Evolutionary conservation across 2,329 filamentous ascomycete species (phyloP), one percentile per base, ranked within the genome.

Genomic region (Knoxdaviesia proteae): DNA sequence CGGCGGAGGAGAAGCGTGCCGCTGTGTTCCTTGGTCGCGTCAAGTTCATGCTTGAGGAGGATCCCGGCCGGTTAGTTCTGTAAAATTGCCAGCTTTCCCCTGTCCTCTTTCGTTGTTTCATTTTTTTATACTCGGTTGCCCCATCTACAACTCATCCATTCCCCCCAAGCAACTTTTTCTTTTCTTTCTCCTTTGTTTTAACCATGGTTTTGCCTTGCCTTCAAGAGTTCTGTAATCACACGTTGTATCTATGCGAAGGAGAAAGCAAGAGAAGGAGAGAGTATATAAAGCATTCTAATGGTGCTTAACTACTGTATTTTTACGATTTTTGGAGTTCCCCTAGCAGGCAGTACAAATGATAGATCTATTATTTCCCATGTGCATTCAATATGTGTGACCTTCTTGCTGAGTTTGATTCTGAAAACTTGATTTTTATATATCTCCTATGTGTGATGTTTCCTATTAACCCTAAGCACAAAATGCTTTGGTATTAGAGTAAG

Each of bases 11-110:
- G 69, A 74, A 77, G 63, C 70, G 86, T 52, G 90, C 84, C 9
- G 69, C 73, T 53, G 68, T 78, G 7, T 98, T 94, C 63, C 60
- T 98, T 49, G 80, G 88, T 61, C 74, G 84, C 51, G 72, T 94
- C 54, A 94, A 94, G 74, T 63, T 69, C 39, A 77, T 88, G 31
- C 60, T 98, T 50, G 84, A 92, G 61, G 68, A 74, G 49, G 80
- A 90, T 60, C 84, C 84, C 9, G 83, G 77, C 34, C 69, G 77
- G 52, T 61, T 93, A 53, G 73, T 92, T 40, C 53, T 77, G 56
- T 77, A 58, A 67, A 46, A 41, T 45, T 7, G 31, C 7, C 20
- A 3, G 20, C 34, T 31, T 20, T 29, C 10, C 8, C 32, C 11
- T 3, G 9, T 7, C 36, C n/a, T 42, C 33, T 42, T 37, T 10